Percentiles rank a stretch among this genome's conserved stretches.
These are phyloP conservation scores for Auricularia sp. DNA, from an alignment of 768 basidiomycete genomes.

Conservation along the genomic window DNA sequence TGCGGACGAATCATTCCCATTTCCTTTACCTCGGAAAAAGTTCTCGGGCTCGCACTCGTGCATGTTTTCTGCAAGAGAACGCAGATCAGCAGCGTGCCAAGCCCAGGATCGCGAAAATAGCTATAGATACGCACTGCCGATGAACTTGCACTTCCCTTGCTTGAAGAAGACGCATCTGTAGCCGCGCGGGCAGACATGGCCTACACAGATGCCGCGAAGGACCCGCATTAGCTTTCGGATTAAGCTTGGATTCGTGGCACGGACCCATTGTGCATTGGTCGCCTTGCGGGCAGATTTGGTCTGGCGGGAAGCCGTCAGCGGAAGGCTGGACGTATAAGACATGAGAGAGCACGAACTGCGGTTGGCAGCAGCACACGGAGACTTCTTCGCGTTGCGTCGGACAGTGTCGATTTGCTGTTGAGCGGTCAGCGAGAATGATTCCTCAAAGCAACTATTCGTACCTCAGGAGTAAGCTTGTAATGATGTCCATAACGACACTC, in stretches of 20 bases:
- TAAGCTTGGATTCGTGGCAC: background rate
- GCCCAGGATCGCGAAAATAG: background rate
- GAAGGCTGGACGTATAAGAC: too few species aligned
- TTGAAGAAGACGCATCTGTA: conserved; percentile 44
- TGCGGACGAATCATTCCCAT: background rate
- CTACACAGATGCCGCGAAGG: conserved; percentile 21
- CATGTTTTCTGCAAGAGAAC: background rate
- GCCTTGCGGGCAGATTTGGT: background rate
- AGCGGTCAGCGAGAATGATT: background rate
- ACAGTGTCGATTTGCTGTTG: background rate
- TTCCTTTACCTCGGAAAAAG: background rate
- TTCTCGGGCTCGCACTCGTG: background rate
- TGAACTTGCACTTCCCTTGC: conserved; percentile 52
- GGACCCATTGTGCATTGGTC: background rate
- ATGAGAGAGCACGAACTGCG: background rate
- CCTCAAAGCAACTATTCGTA: background rate
- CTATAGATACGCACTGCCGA: conserved; percentile 35
- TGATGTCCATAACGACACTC: conserved; percentile 81
- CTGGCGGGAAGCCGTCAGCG: background rate
- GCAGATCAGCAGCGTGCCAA: background rate
- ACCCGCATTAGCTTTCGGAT: too few species aligned
- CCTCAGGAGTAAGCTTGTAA: conserved; percentile 26
- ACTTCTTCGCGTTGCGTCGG: background rate
- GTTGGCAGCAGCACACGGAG: background rate
- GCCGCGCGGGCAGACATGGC: conserved; percentile 36